Evolutionary conservation across 257 asterid species (phyloP), one percentile per base, ranked within the genome.

Genomic region (Paraleonurus japonicus): DNA sequence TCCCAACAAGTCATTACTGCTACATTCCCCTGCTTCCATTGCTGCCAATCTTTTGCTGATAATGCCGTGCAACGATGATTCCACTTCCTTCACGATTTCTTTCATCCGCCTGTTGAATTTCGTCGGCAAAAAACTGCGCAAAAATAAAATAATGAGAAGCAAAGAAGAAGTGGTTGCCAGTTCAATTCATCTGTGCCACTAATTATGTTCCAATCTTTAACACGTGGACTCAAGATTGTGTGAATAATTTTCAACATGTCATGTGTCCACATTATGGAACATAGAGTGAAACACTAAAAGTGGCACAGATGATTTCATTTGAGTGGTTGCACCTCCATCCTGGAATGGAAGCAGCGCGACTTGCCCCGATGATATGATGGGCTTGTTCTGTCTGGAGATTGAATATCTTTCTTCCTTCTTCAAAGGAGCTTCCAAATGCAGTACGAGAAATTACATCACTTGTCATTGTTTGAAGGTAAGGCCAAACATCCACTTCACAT

Each of bases 81-180:
- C 59, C 7, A 80, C 85, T 10, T 50, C 76, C 30, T 41, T 74
- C 2, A 17, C 50, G 16, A 76, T 69, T 24, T 60, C 22, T 1
- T 82, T 76, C 89, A 80, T 78, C 79, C 82, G 67, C 66, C 35
- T 67, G 37, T 82, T 82, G 0, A 8, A 51, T 22, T 78, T 59
- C 35, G 87, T 82, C 0, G 87, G 85, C 54, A 85, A 17, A 35
- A 76, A 80, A 33, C 87, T 82, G 10, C 26, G 4, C 0, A 12
- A 19, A 0, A 11, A 28, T 5, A 9, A n/a, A n/a, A n/a, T n/a
- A n/a, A n/a, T n/a, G 28, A 9, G 4, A 33, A 33, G 7, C 0
- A 33, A 33, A 1, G 11, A 17, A 5, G 33, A 65, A 12, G 10
- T n/a, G n/a, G n/a, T n/a, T n/a, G n/a, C n/a, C n/a, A n/a, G n/a